These are phyloP conservation scores for Candida mesenterica DNA, from an alignment of 1,139 yeast species.

Conservation along the genomic window DNA sequence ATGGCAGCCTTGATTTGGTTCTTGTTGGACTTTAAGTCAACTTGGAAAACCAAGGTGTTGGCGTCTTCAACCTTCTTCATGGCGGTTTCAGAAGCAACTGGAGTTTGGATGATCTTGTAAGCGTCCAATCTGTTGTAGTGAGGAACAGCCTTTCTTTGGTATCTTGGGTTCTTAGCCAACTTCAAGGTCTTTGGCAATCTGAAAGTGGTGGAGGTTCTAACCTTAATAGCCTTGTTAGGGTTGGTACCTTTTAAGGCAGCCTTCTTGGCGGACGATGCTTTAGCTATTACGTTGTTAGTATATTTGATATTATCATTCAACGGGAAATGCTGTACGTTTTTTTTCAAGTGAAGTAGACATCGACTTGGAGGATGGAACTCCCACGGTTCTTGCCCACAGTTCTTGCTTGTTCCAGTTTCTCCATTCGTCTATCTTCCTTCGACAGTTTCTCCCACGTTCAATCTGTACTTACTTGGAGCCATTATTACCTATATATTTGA, in stretches of 20 bases:
- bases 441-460: not conserved
- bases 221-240: slow-evolving; percentile 87
- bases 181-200: slow-evolving; percentile 97
- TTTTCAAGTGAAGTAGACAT: no score
- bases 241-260: slow-evolving; percentile 98
- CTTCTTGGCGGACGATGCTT: slow-evolving; percentile 98
- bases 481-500: slow-evolving; percentile 22
- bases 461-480: slow-evolving; percentile 26
- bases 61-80: slow-evolving; percentile 99
- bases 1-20: slow-evolving; percentile 97
- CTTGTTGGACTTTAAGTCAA: slow-evolving; percentile 95
- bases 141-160: slow-evolving; percentile 94
- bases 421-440: no score
- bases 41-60: slow-evolving; percentile 98
- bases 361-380: no score
- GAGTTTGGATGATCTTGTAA: slow-evolving; percentile 90
- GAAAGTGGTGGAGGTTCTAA: slow-evolving; percentile 94
- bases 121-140: slow-evolving; percentile 97
- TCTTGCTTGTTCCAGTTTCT: no score
- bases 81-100: slow-evolving; percentile 98
- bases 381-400: no score
- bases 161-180: slow-evolving; percentile 91
- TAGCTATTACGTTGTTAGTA: slow-evolving; percentile 31
- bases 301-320: slow-evolving; percentile 5
- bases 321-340: not conserved